Conservation (phyloP, 2,329 filamentous ascomycete genomes). For the Botrytis fragariae region DNA sequence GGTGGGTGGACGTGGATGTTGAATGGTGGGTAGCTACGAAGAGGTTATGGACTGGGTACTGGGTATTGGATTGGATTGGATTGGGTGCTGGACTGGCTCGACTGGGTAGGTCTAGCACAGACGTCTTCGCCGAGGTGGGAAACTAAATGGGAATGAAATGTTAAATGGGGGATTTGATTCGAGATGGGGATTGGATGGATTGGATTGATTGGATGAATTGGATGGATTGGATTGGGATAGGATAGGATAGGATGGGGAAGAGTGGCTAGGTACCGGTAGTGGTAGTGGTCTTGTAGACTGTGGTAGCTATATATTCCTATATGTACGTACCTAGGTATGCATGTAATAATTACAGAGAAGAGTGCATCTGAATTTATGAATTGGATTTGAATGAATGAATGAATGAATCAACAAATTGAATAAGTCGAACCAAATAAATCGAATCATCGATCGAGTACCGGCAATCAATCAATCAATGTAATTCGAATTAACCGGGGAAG, state of each 20-base stretch:
- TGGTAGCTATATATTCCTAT: background rate
- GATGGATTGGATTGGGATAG: background rate
- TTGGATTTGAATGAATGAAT: background rate
- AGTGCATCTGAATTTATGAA: background rate
- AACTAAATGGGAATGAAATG: background rate
- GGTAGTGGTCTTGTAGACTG: background rate
- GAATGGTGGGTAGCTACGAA: background rate
- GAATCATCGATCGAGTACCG: background rate
- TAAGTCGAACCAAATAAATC: background rate
- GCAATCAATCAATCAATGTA: background rate
- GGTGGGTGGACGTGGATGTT: background rate
- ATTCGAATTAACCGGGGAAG: background rate
- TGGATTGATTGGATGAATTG: background rate
- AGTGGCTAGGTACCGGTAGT: background rate
- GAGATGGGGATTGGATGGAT: background rate
- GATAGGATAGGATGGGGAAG: background rate
- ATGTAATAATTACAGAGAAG: background rate
- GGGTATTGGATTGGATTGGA: no score
- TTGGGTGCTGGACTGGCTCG: no score
- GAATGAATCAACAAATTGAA: background rate
- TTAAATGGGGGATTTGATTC: background rate
- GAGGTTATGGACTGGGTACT: background rate
- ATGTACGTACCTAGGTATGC: no score
- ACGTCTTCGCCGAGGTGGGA: background rate
- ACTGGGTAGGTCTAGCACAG: background rate